Evolutionary conservation across 129 eudicot species (phyloP), one percentile per base, ranked within the genome.

Genomic region (Tagetes patula): DNA sequence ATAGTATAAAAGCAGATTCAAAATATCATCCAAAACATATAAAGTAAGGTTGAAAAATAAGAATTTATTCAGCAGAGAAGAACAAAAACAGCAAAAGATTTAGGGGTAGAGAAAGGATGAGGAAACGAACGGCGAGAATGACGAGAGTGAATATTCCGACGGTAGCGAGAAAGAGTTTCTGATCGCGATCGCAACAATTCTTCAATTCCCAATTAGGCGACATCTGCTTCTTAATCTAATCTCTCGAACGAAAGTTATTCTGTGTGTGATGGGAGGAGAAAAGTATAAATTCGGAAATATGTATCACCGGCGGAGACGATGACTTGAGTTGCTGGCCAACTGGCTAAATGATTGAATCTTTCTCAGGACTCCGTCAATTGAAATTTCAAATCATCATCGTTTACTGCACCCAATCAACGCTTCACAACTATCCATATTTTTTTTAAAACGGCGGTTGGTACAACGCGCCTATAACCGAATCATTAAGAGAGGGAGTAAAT

Each of bases 181-280:
- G 99, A 65, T 90, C 96, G 52, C 73, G 88, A 47, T 88, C 77
- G 65, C 99, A 90, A 52, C 97, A 95, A 59, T 77, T 55, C 77
- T 77, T 84, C 66, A 95, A 86, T 83, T 88, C 99, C 99, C 99
- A 95, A 70, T 95, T 91, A 10, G 78, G 78, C 78, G 82, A 71
- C 87, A 71, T 72, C 70, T 41, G 55, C 8, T 43, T 2, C 6
- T 43, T 43, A 20, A 20, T 20, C 27, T 20, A 20, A 20, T 20
- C 27, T 20, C 27, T 12, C 27, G 40, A 30, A 3, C n/a, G 53
- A 74, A 12, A 11, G 34, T 36, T 34, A 9, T 60, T 36, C 42
- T 7, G 59, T 61, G 65, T 59, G 33, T 27, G 13, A 41, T 52
- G 61, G 45, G 67, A 64, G 20, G 42, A n/a, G 6, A 32, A 38